Conservation (phyloP, 148 eudicot genomes). For the Fallopia convolvulus region DNA sequence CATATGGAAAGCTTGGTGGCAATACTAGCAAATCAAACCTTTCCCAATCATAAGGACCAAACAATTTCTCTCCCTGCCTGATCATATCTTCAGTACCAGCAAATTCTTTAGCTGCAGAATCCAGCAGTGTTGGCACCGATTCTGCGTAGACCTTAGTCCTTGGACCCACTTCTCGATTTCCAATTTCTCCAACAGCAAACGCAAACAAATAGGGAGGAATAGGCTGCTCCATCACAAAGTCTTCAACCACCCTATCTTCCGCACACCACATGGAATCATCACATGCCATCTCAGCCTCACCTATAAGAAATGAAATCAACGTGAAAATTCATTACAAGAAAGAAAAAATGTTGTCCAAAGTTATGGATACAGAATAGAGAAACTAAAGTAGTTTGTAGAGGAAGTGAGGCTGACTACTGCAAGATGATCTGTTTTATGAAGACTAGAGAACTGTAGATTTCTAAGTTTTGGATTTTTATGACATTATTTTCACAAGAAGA, state of each 20-base stretch:
- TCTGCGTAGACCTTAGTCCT: slow-evolving; percentile 87
- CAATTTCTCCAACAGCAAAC: slow-evolving; percentile 91
- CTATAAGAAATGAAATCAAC: slow-evolving; percentile 12
- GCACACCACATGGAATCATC: slow-evolving; percentile 77
- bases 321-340: neutral
- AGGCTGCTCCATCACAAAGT: slow-evolving; percentile 94
- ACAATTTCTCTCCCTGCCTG: slow-evolving; percentile 80
- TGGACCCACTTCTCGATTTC: slow-evolving; percentile 80
- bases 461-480: neutral
- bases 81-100: slow-evolving; percentile 93
- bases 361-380: neutral
- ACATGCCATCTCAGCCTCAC: slow-evolving; percentile 58
- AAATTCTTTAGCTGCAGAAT: slow-evolving; percentile 79
- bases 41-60: slow-evolving; percentile 96
- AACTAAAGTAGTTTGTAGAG: neutral
- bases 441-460: neutral
- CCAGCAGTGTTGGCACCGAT: slow-evolving; percentile 52
- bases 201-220: slow-evolving; percentile 91
- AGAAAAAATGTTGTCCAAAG: neutral
- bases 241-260: slow-evolving; percentile 82
- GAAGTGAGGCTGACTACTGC: neutral
- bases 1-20: slow-evolving; percentile 97
- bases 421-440: neutral
- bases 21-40: slow-evolving; percentile 90
- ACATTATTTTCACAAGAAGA: neutral